Conservation (phyloP, 345 rosid genomes). For the Lenwebbia sp. region DNA sequence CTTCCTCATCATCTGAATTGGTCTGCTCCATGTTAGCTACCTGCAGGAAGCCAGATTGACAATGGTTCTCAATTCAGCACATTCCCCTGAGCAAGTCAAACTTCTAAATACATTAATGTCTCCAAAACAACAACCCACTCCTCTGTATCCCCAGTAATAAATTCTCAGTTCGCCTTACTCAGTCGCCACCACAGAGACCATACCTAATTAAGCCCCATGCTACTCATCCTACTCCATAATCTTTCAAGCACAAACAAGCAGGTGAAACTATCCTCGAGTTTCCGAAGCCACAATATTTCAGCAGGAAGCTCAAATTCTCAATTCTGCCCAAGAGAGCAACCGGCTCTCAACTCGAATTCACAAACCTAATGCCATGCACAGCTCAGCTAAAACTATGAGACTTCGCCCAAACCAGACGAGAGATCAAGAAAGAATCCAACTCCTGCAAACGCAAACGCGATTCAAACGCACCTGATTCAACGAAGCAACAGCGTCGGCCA, state of each 20-base stretch:
- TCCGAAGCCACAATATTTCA: not conserved
- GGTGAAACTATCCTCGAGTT: not conserved
- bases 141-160: not conserved
- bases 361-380: not conserved
- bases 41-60: not conserved
- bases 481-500: not conserved
- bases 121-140: not conserved
- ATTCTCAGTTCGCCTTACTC: not conserved
- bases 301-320: too few species aligned
- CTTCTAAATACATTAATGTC: not conserved
- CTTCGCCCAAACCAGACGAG: not conserved
- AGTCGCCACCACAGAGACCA: not conserved
- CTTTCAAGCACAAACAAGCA: not conserved
- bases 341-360: not conserved
- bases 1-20: not conserved
- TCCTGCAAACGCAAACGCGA: not conserved
- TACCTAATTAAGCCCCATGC: not conserved
- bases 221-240: not conserved
- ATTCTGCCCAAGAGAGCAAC: too few species aligned
- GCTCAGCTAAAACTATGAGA: not conserved
- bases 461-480: not conserved
- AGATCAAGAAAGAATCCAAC: not conserved
- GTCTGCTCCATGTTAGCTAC: constrained; percentile 1
- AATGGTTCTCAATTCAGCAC: not conserved
- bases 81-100: not conserved